phyloP scores from a whole-genome alignment of 805 yeast genomes.

The Ogataea trehaloabstinens region DNA sequence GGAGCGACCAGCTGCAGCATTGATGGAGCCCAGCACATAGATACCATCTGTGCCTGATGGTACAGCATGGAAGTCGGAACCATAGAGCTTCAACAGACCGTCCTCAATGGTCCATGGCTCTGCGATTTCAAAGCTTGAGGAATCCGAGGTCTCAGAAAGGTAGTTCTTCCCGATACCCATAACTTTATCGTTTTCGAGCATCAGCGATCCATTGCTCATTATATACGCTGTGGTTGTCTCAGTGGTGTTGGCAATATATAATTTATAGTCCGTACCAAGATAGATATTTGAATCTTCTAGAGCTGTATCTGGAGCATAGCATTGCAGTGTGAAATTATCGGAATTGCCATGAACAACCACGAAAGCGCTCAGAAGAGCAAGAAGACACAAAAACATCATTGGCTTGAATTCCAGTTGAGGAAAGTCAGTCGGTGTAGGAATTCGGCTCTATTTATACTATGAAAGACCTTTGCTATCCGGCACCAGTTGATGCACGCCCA shows the following conservation, averaged over 20 bases:
- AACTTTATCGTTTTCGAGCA: background rate
- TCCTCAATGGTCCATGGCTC: constrained; percentile 14
- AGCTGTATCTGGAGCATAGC: constrained; percentile 1
- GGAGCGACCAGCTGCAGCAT: constrained; percentile 10
- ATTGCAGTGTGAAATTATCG: background rate
- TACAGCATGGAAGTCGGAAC: constrained; percentile 20
- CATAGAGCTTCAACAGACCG: constrained; percentile 15
- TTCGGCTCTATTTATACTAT: no score
- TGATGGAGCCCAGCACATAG: constrained; percentile 17
- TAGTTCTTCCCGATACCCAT: constrained; percentile 1
- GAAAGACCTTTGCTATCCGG: no score
- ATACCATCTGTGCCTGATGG: constrained; percentile 15
- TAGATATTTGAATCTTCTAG: background rate
- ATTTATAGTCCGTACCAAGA: background rate
- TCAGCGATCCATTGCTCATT: background rate
- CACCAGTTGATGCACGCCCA: no score
- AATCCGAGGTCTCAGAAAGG: background rate
- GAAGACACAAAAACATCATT: background rate
- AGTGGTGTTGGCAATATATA: background rate
- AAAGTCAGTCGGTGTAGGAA: no score
- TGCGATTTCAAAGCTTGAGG: background rate
- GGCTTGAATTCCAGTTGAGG: background rate
- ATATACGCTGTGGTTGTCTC: background rate
- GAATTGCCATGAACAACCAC: background rate
- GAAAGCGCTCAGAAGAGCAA: background rate